phyloP scores from a whole-genome alignment of 441 rosid species.

The Populus hybrid region DNA sequence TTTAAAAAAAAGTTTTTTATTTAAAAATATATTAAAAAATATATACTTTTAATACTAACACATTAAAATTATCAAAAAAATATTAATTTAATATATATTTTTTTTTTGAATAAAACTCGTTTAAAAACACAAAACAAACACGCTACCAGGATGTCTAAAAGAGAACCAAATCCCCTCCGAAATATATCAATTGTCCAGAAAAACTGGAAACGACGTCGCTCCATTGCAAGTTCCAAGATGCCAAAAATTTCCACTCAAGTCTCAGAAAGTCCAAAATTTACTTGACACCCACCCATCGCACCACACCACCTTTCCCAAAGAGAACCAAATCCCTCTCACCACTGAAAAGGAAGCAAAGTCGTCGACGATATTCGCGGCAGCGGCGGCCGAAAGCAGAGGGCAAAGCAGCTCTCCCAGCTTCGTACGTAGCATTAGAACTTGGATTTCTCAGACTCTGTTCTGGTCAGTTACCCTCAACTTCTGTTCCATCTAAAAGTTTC shows the following conservation, averaged over 20 bases:
- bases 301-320: neutral
- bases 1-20: no score
- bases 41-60: no score
- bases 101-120: no score
- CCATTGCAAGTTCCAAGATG: neutral
- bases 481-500: neutral
- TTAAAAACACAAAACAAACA: no score
- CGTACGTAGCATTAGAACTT: neutral
- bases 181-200: no score
- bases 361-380: neutral
- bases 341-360: neutral
- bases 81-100: no score
- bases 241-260: neutral
- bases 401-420: neutral
- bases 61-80: no score
- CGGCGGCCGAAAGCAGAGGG: neutral
- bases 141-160: no score
- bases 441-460: neutral
- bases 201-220: neutral
- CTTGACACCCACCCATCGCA: no score
- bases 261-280: no score
- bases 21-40: no score
- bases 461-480: neutral
- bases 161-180: no score
- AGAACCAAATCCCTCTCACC: neutral